Evolutionary conservation across 495 filamentous ascomycete species (phyloP), one percentile per base, ranked within the genome.

Genomic region (Lasiosphaeria ovina): DNA sequence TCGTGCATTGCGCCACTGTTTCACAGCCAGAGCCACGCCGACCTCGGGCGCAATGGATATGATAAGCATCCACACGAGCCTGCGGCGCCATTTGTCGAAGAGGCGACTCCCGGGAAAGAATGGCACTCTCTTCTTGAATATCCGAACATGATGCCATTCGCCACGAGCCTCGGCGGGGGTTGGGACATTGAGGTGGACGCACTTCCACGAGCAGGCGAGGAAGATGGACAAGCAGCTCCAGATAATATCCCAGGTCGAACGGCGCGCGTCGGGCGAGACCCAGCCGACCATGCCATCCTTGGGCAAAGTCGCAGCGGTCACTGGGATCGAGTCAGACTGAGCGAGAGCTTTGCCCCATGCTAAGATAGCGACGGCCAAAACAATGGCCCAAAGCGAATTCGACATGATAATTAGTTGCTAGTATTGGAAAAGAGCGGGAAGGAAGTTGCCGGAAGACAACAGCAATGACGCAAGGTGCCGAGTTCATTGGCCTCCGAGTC

Each of bases 31-130:
- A 10, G 16, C 60, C 24, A 66, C 60, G 14, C 60, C 57, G 1
- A 63, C 1, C 34, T 63, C 60, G 4, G 64, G 64, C 3, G 60
- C 64, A 35, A 66, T 6, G 12, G 48, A 45, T 16, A 62, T 61
- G 16, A 57, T 14, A 6, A 24, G 38, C 64, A 63, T 66, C 52
- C 56, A 63, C 1, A 42, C 14, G 3, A 60, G 3, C 35, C 54
- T 66, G 4, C 52, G 34, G 2, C 50, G 6, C 58, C 58, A 60
- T 47, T 60, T 60, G 17, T 50, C 6, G 50, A 33, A 11, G 16
- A 47, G 44, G 5, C 2, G 5, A 5, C 4, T 9, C 12, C 16
- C 6, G 44, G 44, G 44, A 11, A 10, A 60, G 14, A 33, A 34
- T 7, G 58, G 51, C 11, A 54, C 42, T 33, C 54, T 16, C 54